Percentiles rank a stretch among this genome's conserved stretches.
Conservation (phyloP, 73 alveolate species). For the Blepharisma stoltei region DNA sequence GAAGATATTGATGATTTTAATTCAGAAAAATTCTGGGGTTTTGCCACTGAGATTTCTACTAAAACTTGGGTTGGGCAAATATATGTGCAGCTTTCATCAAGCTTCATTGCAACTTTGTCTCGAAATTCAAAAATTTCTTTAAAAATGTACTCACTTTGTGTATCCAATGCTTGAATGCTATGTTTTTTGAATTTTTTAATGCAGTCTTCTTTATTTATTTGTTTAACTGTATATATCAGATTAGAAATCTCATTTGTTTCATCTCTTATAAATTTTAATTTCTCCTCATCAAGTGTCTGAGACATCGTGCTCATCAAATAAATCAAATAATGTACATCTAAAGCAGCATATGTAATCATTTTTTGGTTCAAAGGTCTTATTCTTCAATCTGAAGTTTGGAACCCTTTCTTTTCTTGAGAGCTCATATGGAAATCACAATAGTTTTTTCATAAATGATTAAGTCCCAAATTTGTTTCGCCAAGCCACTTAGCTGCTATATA, state of each 20-base stretch:
- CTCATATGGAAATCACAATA: conserved; percentile 51
- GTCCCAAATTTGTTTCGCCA: conserved; percentile 29
- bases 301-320: conserved; percentile 54
- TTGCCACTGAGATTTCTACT: conserved; percentile 28
- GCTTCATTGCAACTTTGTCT: conserved; percentile 42
- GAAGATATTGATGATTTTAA: conserved; percentile 11
- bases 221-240: conserved; percentile 38
- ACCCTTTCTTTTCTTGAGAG: conserved; percentile 45
- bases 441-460: conserved; percentile 50
- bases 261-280: conserved; percentile 32
- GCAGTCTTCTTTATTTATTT: conserved; percentile 40
- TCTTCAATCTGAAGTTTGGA: conserved; percentile 75
- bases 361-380: conserved; percentile 69
- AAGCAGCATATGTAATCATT: conserved; percentile 75
- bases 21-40: conserved; percentile 34
- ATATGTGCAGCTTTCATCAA: conserved; percentile 57
- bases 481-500: conserved; percentile 7
- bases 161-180: conserved; percentile 18
- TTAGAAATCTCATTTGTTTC: conserved; percentile 36
- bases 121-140: conserved; percentile 54
- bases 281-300: conserved; percentile 42
- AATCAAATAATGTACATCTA: conserved; percentile 72
- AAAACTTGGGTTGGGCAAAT: conserved; percentile 38
- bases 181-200: not conserved
- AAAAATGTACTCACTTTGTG: conserved; percentile 41